phyloP scores from a whole-genome alignment of 106 monocot genomes.

The Alisma plantagoaquatica region DNA sequence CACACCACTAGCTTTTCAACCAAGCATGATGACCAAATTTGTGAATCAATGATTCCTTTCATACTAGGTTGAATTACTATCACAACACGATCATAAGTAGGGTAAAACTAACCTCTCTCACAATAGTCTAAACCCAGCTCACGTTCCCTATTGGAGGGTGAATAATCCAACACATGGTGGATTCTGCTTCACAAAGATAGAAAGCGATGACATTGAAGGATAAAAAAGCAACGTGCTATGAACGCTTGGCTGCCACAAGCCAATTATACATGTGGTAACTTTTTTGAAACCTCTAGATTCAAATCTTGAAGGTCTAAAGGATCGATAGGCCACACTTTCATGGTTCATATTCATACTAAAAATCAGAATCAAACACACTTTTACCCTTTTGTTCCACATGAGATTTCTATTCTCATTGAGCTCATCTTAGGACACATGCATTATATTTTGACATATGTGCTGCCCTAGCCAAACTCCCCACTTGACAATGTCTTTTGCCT shows the following conservation, averaged over 20 bases:
- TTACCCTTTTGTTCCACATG: constrained; percentile 10
- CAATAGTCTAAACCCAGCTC: constrained; percentile 10
- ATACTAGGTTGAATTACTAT: constrained; percentile 1
- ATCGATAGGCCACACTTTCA: constrained; percentile 16
- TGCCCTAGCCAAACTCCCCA: background rate
- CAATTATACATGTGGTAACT: constrained; percentile 73
- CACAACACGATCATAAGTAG: background rate
- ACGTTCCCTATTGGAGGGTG: constrained; percentile 16
- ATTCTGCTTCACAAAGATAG: constrained; percentile 15
- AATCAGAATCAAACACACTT: constrained; percentile 6
- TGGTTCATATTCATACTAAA: constrained; percentile 11
- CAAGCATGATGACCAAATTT: background rate
- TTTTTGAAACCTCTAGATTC: constrained; percentile 59
- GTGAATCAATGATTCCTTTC: background rate
- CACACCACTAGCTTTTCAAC: background rate
- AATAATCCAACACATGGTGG: constrained; percentile 18
- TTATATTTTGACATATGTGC: background rate
- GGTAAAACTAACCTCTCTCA: constrained; percentile 6
- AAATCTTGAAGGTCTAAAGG: constrained; percentile 25
- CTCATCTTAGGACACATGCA: background rate
- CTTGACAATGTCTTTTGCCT: background rate
- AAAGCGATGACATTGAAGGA: constrained; percentile 10
- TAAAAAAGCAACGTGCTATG: constrained; percentile 12
- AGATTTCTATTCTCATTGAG: background rate
- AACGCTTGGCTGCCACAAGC: constrained; percentile 80